phyloP scores from a whole-genome alignment of 345 rosid species.

The Moricandia moricandioides region DNA sequence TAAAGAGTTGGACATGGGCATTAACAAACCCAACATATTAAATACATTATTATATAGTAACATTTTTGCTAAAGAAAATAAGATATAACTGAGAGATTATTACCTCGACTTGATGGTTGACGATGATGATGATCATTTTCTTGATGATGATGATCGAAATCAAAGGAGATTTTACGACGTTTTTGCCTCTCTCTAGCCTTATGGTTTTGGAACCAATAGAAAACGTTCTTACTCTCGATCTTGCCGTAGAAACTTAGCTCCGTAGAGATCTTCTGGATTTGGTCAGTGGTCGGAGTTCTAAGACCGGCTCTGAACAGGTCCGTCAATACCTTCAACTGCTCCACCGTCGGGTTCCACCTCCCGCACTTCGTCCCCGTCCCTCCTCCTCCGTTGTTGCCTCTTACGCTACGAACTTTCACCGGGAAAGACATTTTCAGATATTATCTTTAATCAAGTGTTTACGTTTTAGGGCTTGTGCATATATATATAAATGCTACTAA shows the following conservation, averaged over 20 bases:
- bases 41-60: too few species aligned
- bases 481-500: background rate
- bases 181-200: slow-evolving; percentile 94
- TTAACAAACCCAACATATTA: too few species aligned
- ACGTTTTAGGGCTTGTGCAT: slow-evolving; percentile 13
- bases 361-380: slow-evolving; percentile 85
- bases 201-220: slow-evolving; percentile 96
- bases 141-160: slow-evolving; percentile 42
- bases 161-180: slow-evolving; percentile 65
- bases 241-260: slow-evolving; percentile 91
- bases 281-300: slow-evolving; percentile 89
- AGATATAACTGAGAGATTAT: background rate
- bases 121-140: slow-evolving; percentile 3
- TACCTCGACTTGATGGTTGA: slow-evolving; percentile 25
- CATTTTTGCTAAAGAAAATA: background rate
- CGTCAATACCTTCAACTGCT: slow-evolving; percentile 78
- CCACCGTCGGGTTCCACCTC: slow-evolving; percentile 91
- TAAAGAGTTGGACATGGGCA: too few species aligned
- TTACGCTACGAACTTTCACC: slow-evolving; percentile 46
- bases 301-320: slow-evolving; percentile 90
- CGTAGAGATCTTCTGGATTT: slow-evolving; percentile 85
- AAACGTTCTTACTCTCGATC: slow-evolving; percentile 95
- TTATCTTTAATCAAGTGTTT: background rate
- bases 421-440: slow-evolving; percentile 44
- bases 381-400: slow-evolving; percentile 30